phyloP scores from a whole-genome alignment of 306 rosid species.

The Mucuna pruriens region DNA sequence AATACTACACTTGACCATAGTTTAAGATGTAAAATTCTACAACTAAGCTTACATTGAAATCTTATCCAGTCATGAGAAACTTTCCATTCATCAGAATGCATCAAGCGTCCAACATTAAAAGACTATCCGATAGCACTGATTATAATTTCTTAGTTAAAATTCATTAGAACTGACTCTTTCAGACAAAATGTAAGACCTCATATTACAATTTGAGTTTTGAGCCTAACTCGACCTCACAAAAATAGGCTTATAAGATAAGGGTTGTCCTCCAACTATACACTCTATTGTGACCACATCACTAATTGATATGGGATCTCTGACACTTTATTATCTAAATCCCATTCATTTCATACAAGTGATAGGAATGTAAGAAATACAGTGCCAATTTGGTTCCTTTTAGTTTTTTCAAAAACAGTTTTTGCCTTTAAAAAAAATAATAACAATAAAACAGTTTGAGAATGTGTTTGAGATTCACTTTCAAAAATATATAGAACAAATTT shows the following conservation, averaged over 20 bases:
- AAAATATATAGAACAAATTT: constrained; percentile 3
- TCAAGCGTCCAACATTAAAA: constrained; percentile 2
- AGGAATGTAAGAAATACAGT: constrained; percentile 3
- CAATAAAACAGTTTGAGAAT: constrained; percentile 7
- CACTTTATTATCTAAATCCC: constrained; percentile 8
- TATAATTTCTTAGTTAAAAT: not conserved
- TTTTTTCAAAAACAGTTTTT: constrained; percentile 11
- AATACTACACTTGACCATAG: constrained; percentile 12
- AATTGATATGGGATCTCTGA: too few species aligned
- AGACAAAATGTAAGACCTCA: not conserved
- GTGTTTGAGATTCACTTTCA: not conserved
- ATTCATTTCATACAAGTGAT: constrained; percentile 13
- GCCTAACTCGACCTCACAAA: too few species aligned
- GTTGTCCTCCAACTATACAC: too few species aligned
- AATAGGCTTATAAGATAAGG: too few species aligned
- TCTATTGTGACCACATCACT: too few species aligned
- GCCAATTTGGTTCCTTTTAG: not conserved
- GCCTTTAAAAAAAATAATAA: not conserved
- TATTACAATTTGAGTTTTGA: too few species aligned
- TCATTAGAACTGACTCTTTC: constrained; percentile 1
- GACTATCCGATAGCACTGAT: not conserved
- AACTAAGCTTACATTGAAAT: constrained; percentile 9
- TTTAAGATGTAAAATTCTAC: not conserved
- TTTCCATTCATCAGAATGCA: constrained; percentile 20
- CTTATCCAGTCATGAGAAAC: constrained; percentile 30